phyloP scores from a whole-genome alignment of 768 basidiomycete genomes.

The Boletus eberwhitei region DNA sequence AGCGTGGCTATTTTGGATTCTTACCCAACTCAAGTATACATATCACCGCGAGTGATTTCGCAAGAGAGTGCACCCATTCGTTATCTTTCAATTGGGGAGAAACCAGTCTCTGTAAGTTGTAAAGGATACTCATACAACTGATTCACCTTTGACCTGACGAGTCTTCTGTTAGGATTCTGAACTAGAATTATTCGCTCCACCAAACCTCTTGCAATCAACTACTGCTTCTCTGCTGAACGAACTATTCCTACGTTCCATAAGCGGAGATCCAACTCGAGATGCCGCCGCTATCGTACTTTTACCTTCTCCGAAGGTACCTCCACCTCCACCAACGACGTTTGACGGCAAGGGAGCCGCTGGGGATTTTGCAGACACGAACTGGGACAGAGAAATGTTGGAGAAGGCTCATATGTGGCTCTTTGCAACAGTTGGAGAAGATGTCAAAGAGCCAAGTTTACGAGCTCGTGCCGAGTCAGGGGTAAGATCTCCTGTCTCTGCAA shows the following conservation, averaged over 20 bases:
- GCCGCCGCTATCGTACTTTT: slow-evolving; percentile 38
- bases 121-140: neutral
- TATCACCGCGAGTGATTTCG: slow-evolving; percentile 33
- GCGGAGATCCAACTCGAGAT: neutral
- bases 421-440: slow-evolving; percentile 27
- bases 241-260: slow-evolving; percentile 13
- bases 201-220: slow-evolving; percentile 54
- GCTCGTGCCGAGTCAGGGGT: slow-evolving; percentile 11
- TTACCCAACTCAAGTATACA: slow-evolving; percentile 50
- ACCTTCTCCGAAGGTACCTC: slow-evolving; percentile 44
- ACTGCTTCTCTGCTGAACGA: slow-evolving; percentile 49
- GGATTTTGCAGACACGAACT: slow-evolving; percentile 31
- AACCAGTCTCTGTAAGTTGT: slow-evolving; percentile 8
- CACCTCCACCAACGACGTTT: slow-evolving; percentile 41
- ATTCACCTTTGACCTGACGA: neutral
- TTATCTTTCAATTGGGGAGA: slow-evolving; percentile 40
- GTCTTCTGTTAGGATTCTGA: slow-evolving; percentile 28
- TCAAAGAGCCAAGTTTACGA: slow-evolving; percentile 3
- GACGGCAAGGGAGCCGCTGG: slow-evolving; percentile 25
- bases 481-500: neutral
- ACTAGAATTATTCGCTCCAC: slow-evolving; percentile 45
- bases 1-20: slow-evolving; percentile 52
- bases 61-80: slow-evolving; percentile 49
- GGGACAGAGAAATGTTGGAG: slow-evolving; percentile 35
- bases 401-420: slow-evolving; percentile 38